A percentile compares a stretch with the other conserved stretches of the same genome.
Conservation (phyloP, 345 rosid species). For the Acer campestre region DNA sequence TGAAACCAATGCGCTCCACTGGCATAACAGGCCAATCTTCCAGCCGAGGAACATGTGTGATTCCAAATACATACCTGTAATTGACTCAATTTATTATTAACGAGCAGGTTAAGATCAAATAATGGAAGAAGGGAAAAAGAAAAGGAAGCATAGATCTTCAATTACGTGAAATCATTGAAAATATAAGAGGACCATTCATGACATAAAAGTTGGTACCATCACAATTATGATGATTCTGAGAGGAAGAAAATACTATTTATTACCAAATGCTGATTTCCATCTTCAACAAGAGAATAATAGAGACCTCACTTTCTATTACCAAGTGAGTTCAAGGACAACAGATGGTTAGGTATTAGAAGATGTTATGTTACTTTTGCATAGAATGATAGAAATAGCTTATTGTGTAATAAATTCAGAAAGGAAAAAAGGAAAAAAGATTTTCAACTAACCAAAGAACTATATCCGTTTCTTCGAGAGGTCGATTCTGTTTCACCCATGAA, state of each 20-base stretch:
- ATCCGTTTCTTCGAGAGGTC: constrained; percentile 77
- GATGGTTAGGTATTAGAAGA: not conserved
- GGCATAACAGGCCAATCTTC: constrained; percentile 99
- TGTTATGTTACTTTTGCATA: not conserved
- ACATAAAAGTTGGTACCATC: not conserved
- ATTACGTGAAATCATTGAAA: not conserved
- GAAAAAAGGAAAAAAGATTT: not conserved
- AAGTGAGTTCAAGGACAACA: not conserved
- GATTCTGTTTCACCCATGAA: constrained; percentile 85
- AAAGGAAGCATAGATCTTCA: not conserved
- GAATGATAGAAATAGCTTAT: not conserved
- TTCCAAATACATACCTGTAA: constrained; percentile 87
- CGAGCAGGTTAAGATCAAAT: not conserved
- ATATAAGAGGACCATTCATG: not conserved
- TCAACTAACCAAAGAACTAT: constrained; percentile 76
- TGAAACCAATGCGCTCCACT: constrained; percentile 80
- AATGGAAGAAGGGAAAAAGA: not conserved
- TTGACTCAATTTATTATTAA: not conserved
- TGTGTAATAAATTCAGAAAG: not conserved
- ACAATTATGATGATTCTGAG: not conserved
- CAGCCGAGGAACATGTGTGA: constrained; percentile 84
- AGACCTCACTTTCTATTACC: not conserved
- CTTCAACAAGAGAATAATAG: not conserved
- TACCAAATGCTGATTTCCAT: not conserved
- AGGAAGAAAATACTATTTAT: not conserved